Evolutionary conservation across 345 rosid species (phyloP).

Genomic region (Aquilaria yunnanensis): DNA sequence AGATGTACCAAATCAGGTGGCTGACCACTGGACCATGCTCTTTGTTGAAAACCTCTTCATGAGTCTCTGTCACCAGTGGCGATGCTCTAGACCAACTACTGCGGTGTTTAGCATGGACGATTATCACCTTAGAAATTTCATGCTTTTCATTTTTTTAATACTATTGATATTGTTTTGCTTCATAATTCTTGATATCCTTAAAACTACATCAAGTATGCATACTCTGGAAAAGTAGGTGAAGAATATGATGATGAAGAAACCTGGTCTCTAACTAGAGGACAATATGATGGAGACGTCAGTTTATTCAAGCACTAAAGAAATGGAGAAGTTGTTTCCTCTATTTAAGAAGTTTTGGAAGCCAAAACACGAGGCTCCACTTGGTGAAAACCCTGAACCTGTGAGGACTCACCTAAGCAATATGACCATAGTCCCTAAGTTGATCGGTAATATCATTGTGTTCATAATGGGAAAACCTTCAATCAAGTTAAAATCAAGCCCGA

Average conservation of each 20-base stretch:
- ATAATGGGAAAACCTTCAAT: conserved; percentile 65
- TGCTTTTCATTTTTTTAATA: no score
- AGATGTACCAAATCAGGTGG: conserved; percentile 64
- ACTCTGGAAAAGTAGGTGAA: conserved; percentile 58
- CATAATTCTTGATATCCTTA: not conserved
- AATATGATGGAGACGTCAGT: conserved; percentile 57
- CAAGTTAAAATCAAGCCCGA: conserved; percentile 69
- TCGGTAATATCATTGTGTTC: conserved; percentile 51
- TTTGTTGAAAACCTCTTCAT: conserved; percentile 29
- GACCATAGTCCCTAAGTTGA: conserved; percentile 75
- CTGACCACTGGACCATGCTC: conserved; percentile 37
- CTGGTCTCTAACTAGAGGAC: conserved; percentile 59
- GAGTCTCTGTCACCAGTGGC: conserved; percentile 4
- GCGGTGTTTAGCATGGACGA: conserved; percentile 22
- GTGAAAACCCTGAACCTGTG: conserved; percentile 68
- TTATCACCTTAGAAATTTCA: not conserved
- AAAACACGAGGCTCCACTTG: conserved; percentile 50
- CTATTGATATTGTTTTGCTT: no score
- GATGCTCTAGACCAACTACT: conserved; percentile 2
- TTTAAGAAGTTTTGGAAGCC: conserved; percentile 23
- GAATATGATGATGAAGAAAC: conserved; percentile 65
- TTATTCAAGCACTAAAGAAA: conserved; percentile 55
- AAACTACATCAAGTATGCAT: conserved; percentile 57
- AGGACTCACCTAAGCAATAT: conserved; percentile 64
- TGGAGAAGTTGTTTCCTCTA: conserved; percentile 14